Evolutionary conservation across 129 eudicot species (phyloP).

Genomic region (Helianthus annuus): DNA sequence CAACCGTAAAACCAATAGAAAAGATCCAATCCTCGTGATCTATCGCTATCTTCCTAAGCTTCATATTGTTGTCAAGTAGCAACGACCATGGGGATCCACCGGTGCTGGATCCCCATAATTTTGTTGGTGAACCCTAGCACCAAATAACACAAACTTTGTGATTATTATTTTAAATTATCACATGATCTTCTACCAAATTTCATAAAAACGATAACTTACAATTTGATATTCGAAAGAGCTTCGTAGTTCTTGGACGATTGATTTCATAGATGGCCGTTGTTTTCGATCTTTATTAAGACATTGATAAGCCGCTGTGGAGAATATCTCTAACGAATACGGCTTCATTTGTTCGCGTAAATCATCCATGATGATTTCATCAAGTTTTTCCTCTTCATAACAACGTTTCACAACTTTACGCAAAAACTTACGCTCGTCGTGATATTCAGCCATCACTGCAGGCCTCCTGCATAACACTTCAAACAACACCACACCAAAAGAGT

Average conservation of each 20-base stretch:
- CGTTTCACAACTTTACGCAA: background rate
- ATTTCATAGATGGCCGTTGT: conserved; percentile 6
- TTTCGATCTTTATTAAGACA: conserved; percentile 9
- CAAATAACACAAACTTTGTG: background rate
- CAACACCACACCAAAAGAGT: conserved; percentile 10
- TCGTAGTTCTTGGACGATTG: conserved; percentile 1
- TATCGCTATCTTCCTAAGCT: conserved; percentile 20
- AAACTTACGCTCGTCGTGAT: background rate
- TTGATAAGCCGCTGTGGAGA: background rate
- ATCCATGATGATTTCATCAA: background rate
- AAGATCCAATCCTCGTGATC: background rate
- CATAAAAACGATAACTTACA: too few relatives aligned
- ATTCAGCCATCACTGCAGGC: background rate
- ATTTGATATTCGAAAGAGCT: background rate
- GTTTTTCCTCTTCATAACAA: background rate
- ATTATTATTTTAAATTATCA: background rate
- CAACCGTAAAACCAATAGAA: background rate
- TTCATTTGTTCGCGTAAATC: background rate
- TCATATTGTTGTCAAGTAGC: conserved; percentile 9
- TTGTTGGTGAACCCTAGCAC: conserved; percentile 6
- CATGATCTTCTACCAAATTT: background rate
- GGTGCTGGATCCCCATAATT: conserved; percentile 11
- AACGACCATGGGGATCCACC: conserved; percentile 13
- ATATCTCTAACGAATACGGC: background rate
- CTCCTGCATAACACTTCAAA: conserved; percentile 24